These are phyloP conservation scores for Excoecaria cochinchinensis DNA, from an alignment of 345 rosid species.

Conservation along the genomic window DNA sequence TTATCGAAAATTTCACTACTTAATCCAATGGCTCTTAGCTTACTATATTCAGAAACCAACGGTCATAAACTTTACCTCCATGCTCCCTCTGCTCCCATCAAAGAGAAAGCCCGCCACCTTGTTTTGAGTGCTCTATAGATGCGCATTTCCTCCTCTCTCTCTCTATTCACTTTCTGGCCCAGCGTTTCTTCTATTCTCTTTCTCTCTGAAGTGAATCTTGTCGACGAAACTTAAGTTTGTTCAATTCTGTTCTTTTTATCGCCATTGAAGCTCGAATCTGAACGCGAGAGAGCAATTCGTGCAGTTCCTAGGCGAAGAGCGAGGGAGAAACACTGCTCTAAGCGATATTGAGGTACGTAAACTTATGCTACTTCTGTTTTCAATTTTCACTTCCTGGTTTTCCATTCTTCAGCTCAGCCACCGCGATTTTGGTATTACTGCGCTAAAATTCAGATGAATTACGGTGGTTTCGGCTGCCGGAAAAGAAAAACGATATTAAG, in stretches of 20 bases:
- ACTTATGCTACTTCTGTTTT: not conserved
- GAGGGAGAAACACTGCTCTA: not conserved
- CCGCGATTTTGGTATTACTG: not conserved
- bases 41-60: not conserved
- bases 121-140: not conserved
- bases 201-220: not conserved
- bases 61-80: not conserved
- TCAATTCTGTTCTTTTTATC: not conserved
- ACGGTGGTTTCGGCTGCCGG: no score
- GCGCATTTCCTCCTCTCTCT: not conserved
- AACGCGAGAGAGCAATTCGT: no score
- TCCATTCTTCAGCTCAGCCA: not conserved
- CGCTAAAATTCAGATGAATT: not conserved
- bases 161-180: not conserved
- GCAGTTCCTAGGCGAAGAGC: not conserved
- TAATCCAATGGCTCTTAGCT: not conserved
- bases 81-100: not conserved
- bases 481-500: no score
- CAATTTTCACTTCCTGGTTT: not conserved
- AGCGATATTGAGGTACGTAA: not conserved
- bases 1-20: not conserved
- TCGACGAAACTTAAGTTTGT: not conserved
- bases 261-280: not conserved
- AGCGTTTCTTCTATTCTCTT: not conserved
- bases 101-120: not conserved